Percentiles rank a stretch among this genome's conserved stretches.
Conservation (phyloP, 768 basidiomycete species). For the Cantharellus cinnabarinus region DNA sequence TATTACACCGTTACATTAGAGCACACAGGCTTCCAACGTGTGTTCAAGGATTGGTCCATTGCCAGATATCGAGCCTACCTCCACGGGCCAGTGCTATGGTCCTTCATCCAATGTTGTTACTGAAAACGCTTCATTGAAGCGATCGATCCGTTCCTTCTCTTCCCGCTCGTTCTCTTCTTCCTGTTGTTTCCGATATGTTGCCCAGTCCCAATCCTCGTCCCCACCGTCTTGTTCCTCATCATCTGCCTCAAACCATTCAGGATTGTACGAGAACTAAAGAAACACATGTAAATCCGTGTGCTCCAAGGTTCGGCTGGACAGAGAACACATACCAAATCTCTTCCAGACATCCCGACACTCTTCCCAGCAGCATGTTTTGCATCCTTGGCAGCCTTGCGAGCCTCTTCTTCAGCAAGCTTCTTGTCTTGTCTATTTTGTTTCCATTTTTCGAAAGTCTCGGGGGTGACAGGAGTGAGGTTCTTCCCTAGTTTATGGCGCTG, state of each 20-base stretch:
- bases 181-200: conserved; percentile 38
- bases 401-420: conserved; percentile 79
- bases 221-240: conserved; percentile 24
- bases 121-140: conserved; percentile 8
- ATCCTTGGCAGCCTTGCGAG: conserved; percentile 61
- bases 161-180: conserved; percentile 37
- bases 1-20: no score
- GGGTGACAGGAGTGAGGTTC: conserved; percentile 83
- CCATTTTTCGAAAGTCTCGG: conserved; percentile 81
- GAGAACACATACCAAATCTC: conserved; percentile 55
- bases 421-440: conserved; percentile 90
- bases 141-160: conserved; percentile 33
- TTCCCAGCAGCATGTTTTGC: conserved; percentile 70
- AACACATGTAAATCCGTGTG: not conserved
- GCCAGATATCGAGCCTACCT: no score
- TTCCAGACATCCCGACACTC: conserved; percentile 80
- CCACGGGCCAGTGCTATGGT: no score
- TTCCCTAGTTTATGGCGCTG: conserved; percentile 87
- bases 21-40: no score
- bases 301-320: not conserved
- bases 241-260: conserved; percentile 72
- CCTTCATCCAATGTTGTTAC: not conserved
- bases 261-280: conserved; percentile 78
- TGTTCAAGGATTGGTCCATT: no score
- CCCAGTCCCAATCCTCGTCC: conserved; percentile 23